Evolutionary conservation across 164 flowering plant genomes (phyloP).

Genomic region (Magnolia sinica): DNA sequence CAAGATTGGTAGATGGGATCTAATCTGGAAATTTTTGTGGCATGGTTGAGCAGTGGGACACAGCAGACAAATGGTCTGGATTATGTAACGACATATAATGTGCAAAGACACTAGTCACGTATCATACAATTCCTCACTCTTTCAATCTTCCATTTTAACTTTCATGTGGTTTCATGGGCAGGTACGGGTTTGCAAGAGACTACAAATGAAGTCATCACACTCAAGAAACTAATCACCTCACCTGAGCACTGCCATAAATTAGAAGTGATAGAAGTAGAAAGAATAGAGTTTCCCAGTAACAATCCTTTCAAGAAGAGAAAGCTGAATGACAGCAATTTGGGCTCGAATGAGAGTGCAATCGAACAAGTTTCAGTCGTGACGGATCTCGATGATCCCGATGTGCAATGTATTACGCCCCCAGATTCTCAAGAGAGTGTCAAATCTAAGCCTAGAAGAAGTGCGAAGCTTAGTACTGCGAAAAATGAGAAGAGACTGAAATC

Average conservation of each 20-base stretch:
- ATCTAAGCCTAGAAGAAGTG: conserved; percentile 32
- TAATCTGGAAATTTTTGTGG: no score
- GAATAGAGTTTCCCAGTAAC: conserved; percentile 36
- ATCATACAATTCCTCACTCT: neutral
- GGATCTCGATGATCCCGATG: conserved; percentile 14
- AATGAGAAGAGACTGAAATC: conserved; percentile 20
- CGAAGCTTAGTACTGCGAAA: conserved; percentile 5
- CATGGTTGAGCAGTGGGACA: no score
- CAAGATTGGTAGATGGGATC: no score
- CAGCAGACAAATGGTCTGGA: no score
- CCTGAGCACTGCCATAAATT: conserved; percentile 5
- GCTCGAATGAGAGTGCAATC: conserved; percentile 5
- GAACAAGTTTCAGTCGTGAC: conserved; percentile 18
- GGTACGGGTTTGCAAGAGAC: conserved; percentile 24
- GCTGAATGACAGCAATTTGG: conserved; percentile 11
- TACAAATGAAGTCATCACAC: conserved; percentile 39
- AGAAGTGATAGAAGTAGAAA: conserved; percentile 3
- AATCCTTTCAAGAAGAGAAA: conserved; percentile 66
- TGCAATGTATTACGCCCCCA: conserved; percentile 7
- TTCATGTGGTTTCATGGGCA: conserved; percentile 8
- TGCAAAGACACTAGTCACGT: neutral
- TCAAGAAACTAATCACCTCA: conserved; percentile 34
- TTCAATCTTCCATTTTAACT: neutral
- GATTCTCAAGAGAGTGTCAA: conserved; percentile 57
- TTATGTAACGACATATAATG: neutral